Conservation (phyloP, 306 rosid species). For the Oemleria cerasiformis region DNA sequence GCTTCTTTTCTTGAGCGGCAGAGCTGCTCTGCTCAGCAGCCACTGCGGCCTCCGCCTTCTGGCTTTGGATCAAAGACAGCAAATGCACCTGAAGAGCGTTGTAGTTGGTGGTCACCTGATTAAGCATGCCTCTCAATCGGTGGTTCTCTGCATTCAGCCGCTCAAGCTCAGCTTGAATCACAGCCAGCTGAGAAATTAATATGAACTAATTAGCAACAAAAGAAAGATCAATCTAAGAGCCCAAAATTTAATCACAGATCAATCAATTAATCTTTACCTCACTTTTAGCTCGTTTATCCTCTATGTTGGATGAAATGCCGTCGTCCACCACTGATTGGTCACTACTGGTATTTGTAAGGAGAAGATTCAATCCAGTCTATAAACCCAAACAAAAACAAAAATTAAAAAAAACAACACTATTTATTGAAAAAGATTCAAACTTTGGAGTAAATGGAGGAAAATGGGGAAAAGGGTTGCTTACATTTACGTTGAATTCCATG, state of each 20-base stretch:
- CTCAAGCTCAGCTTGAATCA: constrained; percentile 54
- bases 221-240: background rate
- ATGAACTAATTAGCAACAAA: background rate
- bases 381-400: background rate
- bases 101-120: constrained; percentile 40
- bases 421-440: background rate
- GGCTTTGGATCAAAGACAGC: constrained; percentile 29
- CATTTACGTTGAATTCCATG: constrained; percentile 54
- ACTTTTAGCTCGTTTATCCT: constrained; percentile 38
- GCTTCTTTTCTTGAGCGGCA: constrained; percentile 30
- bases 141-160: constrained; percentile 56
- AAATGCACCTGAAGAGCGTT: constrained; percentile 46
- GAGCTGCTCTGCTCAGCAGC: background rate
- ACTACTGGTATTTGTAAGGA: constrained; percentile 50
- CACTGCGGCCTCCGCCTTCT: constrained; percentile 12
- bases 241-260: background rate
- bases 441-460: background rate
- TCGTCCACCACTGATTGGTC: constrained; percentile 65
- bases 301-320: constrained; percentile 35
- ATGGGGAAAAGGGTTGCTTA: constrained; percentile 25
- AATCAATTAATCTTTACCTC: constrained; percentile 42
- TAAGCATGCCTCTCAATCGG: constrained; percentile 38
- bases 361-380: constrained; percentile 78
- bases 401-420: background rate
- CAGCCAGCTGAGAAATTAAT: constrained; percentile 38